Evolutionary conservation across 352 stramenopile genomes (phyloP), one percentile per base, ranked within the genome.

Genomic region (Phytophthora litchii): DNA sequence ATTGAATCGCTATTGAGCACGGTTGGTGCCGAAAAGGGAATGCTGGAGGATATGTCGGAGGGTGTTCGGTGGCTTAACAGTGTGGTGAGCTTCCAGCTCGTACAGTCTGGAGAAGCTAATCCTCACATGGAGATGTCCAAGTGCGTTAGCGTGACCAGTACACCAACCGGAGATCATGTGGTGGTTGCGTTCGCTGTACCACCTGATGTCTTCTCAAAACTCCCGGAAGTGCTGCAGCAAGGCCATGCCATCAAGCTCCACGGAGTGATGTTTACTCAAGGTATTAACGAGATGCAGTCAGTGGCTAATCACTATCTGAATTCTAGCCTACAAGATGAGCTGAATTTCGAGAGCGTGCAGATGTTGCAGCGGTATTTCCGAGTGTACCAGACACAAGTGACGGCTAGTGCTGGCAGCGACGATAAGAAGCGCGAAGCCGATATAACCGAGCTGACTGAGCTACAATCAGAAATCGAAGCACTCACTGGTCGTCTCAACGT

Each of bases 1-100:
- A 98, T 98, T 60, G 94, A 98, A 69, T 97, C 93, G 16, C 73
- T 99, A 12, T 56, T 99, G 29, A 97, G 85, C 64, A 97, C 96
- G 17, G 86, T 96, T 21, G 94, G 94, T 13, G 95, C 94, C 43
- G 96, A 99, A 68, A 89, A 97, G 42, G 92, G 91, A n/a, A 99
- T 99, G 96, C 84, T 99, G 3, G 83, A 97, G 72, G 91, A 97
- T 56, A 91, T 97, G 79, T 79, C 77, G 4, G 90, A 94, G 37
- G 89, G 87, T 19, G 60, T 94, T 37, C 69, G 91, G 45, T 97
- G 88, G 90, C 67, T 97, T 8, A 93, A 81, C 54, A 69, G 54
- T 10, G 67, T 71, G 2, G 84, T 97, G 40, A 91, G 82, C 49
- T 78, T 97, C n/a, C 78, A 91, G 35, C 66, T 95, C 11, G 64